These are phyloP conservation scores for Solanum chilense DNA, from an alignment of 257 asterid genomes.

Conservation along the genomic window DNA sequence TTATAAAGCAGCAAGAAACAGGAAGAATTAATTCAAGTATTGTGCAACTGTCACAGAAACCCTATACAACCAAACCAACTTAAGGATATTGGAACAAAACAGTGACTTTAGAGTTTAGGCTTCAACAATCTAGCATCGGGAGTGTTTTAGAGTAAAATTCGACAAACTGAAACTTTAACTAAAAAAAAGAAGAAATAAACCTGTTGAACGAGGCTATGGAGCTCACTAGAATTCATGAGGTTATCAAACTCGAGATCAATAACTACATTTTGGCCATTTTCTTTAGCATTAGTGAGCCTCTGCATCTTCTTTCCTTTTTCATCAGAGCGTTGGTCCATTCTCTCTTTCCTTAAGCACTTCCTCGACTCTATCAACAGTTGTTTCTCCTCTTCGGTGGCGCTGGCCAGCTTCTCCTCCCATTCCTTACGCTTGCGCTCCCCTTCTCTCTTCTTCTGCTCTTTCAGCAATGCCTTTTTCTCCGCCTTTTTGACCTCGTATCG, in stretches of 20 bases:
- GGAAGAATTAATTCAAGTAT: not conserved
- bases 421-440: slow-evolving; percentile 74
- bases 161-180: not conserved
- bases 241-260: slow-evolving; percentile 77
- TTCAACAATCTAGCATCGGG: not conserved
- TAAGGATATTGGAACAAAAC: not conserved
- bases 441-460: slow-evolving; percentile 62
- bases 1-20: not conserved
- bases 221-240: slow-evolving; percentile 62
- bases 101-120: not conserved
- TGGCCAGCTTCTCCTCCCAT: slow-evolving; percentile 64
- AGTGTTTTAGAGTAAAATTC: not conserved
- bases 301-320: slow-evolving; percentile 53
- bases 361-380: slow-evolving; percentile 45
- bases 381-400: slow-evolving; percentile 52
- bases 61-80: not conserved
- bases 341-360: slow-evolving; percentile 40
- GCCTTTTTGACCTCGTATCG: slow-evolving; percentile 71
- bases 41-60: not conserved
- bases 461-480: slow-evolving; percentile 60
- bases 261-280: slow-evolving; percentile 63
- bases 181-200: slow-evolving; percentile 11
- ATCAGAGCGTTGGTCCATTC: slow-evolving; percentile 41
- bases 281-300: slow-evolving; percentile 49
- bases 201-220: slow-evolving; percentile 91